Percentiles rank a stretch among this genome's conserved stretches.
phyloP scores from a whole-genome alignment of 306 rosid genomes.

The Parietaria judaica region DNA sequence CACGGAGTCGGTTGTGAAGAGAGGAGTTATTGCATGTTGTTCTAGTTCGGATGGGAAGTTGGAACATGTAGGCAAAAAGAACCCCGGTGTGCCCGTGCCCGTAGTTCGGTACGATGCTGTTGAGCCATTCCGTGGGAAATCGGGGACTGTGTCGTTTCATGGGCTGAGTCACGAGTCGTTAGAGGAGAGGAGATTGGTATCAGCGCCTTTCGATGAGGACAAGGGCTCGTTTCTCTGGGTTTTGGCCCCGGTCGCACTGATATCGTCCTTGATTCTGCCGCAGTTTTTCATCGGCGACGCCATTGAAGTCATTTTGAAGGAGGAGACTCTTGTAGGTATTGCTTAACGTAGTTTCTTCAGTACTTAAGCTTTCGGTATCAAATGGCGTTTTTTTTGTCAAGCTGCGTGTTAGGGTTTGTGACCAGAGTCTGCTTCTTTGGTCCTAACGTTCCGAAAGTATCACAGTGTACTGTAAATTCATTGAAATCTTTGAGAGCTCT shows the following conservation, averaged over 20 bases:
- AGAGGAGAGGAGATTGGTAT: slow-evolving; percentile 66
- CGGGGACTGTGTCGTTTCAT: slow-evolving; percentile 72
- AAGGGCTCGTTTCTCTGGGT: slow-evolving; percentile 70
- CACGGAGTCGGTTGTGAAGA: slow-evolving; percentile 19
- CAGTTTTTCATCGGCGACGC: slow-evolving; percentile 49
- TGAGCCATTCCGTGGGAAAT: slow-evolving; percentile 82
- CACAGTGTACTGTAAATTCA: no score
- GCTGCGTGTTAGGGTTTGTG: no score
- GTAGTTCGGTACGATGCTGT: slow-evolving; percentile 25
- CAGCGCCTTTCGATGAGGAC: slow-evolving; percentile 59
- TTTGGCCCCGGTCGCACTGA: slow-evolving; percentile 57
- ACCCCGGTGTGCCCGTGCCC: slow-evolving; percentile 15
- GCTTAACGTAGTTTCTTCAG: slow-evolving; percentile 4
- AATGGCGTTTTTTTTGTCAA: not conserved
- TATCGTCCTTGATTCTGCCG: slow-evolving; percentile 64
- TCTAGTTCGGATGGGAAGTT: slow-evolving; percentile 40
- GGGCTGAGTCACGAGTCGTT: slow-evolving; percentile 61
- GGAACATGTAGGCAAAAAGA: slow-evolving; percentile 30
- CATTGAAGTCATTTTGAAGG: slow-evolving; percentile 39
- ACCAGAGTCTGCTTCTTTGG: no score
- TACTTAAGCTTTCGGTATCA: not conserved
- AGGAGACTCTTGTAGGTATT: slow-evolving; percentile 66
- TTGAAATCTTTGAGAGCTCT: no score
- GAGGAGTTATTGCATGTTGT: slow-evolving; percentile 29
- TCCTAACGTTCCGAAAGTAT: no score